These are phyloP conservation scores for Cladobotryum protrusum DNA, from an alignment of 2,329 filamentous ascomycete genomes.

Conservation along the genomic window DNA sequence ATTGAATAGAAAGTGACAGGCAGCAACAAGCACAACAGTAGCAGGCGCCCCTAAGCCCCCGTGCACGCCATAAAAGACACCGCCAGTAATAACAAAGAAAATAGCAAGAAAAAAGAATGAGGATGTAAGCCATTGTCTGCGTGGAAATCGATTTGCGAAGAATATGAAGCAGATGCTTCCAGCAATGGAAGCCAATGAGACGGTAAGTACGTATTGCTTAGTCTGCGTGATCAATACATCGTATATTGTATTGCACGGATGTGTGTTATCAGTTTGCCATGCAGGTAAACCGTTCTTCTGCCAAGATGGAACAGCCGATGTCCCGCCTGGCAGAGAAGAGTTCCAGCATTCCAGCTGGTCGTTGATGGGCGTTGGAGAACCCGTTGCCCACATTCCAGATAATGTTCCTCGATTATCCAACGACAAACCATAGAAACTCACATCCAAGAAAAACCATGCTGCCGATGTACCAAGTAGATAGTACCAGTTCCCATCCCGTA, in stretches of 20 bases:
- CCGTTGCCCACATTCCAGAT: conserved; percentile 34
- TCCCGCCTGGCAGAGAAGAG: conserved; percentile 36
- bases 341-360: conserved; percentile 41
- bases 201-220: conserved; percentile 47
- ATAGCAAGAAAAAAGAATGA: conserved; percentile 42
- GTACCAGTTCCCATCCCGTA: conserved; percentile 33
- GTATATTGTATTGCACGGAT: conserved; percentile 47
- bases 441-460: conserved; percentile 48
- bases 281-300: conserved; percentile 32
- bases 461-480: conserved; percentile 37
- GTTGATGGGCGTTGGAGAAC: conserved; percentile 26
- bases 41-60: conserved; percentile 35
- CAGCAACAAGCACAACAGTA: conserved; percentile 44
- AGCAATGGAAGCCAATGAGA: conserved; percentile 45
- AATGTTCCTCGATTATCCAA: conserved; percentile 37
- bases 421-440: conserved; percentile 49
- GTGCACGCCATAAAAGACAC: conserved; percentile 43
- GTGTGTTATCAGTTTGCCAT: conserved; percentile 44
- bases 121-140: conserved; percentile 43
- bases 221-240: conserved; percentile 45
- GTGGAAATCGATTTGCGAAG: conserved; percentile 41
- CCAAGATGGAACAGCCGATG: conserved; percentile 40
- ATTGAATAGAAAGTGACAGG: conserved; percentile 51
- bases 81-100: conserved; percentile 44
- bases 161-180: conserved; percentile 44